Evolutionary conservation across 805 yeast genomes (phyloP), one percentile per base, ranked within the genome.

Genomic region (Dipodascus albidus): DNA sequence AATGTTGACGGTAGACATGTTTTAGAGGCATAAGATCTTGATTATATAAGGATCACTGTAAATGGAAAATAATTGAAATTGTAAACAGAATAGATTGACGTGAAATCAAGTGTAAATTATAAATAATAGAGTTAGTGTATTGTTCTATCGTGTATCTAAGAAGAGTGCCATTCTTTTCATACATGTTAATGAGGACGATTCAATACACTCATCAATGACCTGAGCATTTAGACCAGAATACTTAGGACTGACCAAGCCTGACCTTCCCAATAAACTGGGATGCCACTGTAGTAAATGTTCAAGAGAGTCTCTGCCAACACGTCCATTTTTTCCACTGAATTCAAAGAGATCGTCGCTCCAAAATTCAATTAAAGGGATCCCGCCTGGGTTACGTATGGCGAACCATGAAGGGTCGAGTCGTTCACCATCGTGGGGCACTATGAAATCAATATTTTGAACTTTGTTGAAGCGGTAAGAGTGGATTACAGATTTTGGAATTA

Each of bases 241-340:
- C 20, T 14, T 14, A 4, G n/a, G 15, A 11, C 6, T n/a, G 4
- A 17, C 20, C 17, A 38, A 17, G 6, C 44, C 44, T 6, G 44
- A n/a, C 15, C 44, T 11, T 4, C 44, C 44, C 59, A 93, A 73
- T 23, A 86, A 70, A 24, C 78, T 80, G 11, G 96, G 96, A 65
- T 91, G 99, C 99, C 98, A 93, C 68, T 89, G 97, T 59, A 89
- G 73, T 48, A 89, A 73, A 65, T 93, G 98, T 15, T 87, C 78
- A 47, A 91, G 62, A 48, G 58, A 57, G 27, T 70, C 84, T 52
- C 78, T 77, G 52, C 67, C 51, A 8, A 47, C 38, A 19, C 17
- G 20, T 14, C n/a, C 44, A 19, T 38, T 38, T 38, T 38, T 38
- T 19, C 20, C 20, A 68, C 86, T 85, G 54, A 76, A 76, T 48